phyloP scores from a whole-genome alignment of 345 rosid species.

The Kandelia obovata region DNA sequence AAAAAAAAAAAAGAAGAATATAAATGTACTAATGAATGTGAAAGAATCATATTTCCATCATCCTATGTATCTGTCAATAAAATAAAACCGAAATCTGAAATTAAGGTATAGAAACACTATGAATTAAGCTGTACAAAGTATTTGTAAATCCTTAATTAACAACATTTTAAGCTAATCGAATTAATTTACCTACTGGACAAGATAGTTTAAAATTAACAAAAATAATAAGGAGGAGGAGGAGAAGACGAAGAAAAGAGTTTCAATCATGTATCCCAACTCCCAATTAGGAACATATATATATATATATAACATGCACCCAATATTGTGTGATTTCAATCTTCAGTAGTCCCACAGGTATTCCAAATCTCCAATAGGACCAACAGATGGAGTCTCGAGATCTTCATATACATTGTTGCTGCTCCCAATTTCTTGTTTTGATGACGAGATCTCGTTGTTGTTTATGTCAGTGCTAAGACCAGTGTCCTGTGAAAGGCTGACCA shows the following conservation, averaged over 20 bases:
- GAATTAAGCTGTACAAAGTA: slow-evolving; percentile 36
- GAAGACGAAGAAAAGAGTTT: background rate
- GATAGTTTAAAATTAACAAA: too few relatives aligned
- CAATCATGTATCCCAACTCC: slow-evolving; percentile 9
- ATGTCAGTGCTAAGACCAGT: slow-evolving; percentile 63
- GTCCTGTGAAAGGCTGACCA: slow-evolving; percentile 56
- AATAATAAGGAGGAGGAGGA: background rate
- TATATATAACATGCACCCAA: background rate
- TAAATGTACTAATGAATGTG: slow-evolving; percentile 9
- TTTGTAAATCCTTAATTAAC: slow-evolving; percentile 12
- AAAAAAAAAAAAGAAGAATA: background rate
- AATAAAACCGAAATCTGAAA: slow-evolving; percentile 16
- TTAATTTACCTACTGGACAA: background rate
- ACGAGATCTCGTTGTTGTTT: slow-evolving; percentile 51
- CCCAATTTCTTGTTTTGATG: slow-evolving; percentile 38
- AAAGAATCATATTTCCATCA: slow-evolving; percentile 19
- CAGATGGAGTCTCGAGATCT: slow-evolving; percentile 22
- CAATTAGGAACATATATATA: slow-evolving; percentile 12
- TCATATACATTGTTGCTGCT: slow-evolving; percentile 23
- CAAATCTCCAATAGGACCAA: slow-evolving; percentile 31
- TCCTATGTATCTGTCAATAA: background rate
- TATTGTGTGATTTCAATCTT: background rate
- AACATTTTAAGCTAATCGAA: slow-evolving; percentile 19
- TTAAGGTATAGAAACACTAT: slow-evolving; percentile 27
- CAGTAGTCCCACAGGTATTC: slow-evolving; percentile 41